Percentiles rank a stretch among this genome's conserved stretches.
Evolutionary conservation across 257 asterid genomes (phyloP).

Genomic region (Capsicum chinense): DNA sequence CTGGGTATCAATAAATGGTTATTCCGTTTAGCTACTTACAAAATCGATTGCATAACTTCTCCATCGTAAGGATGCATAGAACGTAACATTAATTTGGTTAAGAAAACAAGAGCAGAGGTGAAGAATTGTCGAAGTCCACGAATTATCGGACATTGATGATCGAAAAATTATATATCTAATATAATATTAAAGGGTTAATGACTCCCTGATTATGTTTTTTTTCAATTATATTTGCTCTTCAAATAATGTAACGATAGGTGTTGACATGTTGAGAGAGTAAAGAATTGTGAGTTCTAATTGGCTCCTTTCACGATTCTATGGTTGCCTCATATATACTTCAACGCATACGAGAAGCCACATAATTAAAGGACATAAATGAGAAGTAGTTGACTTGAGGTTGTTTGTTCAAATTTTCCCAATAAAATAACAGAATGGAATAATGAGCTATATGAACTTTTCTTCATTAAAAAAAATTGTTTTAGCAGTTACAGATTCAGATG

Average conservation of each 20-base stretch:
- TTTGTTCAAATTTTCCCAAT: not conserved
- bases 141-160: not conserved
- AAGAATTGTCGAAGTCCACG: not conserved
- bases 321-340: slow-evolving; percentile 15
- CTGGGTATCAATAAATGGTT: not conserved
- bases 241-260: not conserved
- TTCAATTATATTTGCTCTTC: not conserved
- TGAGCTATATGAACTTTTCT: not conserved
- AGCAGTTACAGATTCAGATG: not conserved
- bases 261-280: slow-evolving; percentile 19
- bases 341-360: slow-evolving; percentile 27
- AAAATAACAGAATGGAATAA: not conserved
- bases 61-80: not conserved
- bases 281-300: not conserved
- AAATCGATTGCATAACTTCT: not conserved
- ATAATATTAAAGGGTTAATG: not conserved
- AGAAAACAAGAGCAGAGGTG: not conserved
- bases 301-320: slow-evolving; percentile 1
- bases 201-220: not conserved
- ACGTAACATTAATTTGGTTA: not conserved
- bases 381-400: not conserved
- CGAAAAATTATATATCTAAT: too few species aligned
- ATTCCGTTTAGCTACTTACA: not conserved
- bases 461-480: not conserved
- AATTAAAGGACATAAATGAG: not conserved